phyloP scores from a whole-genome alignment of 163 green algal genomes.

The Dunaliella salina region DNA sequence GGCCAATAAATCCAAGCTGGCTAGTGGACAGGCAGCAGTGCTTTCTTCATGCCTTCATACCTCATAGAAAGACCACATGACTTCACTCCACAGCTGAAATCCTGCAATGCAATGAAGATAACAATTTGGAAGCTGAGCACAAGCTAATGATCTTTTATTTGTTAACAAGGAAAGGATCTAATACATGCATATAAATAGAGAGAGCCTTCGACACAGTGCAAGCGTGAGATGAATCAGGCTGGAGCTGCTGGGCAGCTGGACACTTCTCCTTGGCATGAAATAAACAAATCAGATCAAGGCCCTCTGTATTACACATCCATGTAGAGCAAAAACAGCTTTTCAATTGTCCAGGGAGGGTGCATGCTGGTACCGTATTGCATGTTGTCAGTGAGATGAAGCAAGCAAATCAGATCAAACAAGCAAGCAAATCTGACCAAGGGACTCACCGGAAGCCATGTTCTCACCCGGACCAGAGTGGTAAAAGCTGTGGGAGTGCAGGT shows the following conservation, averaged over 20 bases:
- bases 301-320: too few relatives aligned
- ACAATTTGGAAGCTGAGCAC: background rate
- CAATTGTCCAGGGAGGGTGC: too few relatives aligned
- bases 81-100: background rate
- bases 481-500: background rate
- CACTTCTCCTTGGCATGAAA: too few relatives aligned
- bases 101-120: background rate
- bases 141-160: too few relatives aligned
- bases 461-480: background rate
- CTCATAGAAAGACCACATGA: background rate
- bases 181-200: too few relatives aligned
- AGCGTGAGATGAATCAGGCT: background rate
- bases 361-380: too few relatives aligned
- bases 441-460: background rate
- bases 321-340: too few relatives aligned
- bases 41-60: background rate
- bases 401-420: too few relatives aligned
- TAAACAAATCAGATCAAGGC: too few relatives aligned
- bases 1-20: background rate
- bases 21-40: background rate
- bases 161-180: too few relatives aligned
- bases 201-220: background rate
- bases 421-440: background rate
- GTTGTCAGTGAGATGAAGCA: too few relatives aligned
- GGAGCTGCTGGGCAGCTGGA: background rate